Base-by-base conservation (phyloP, 2,329 filamentous ascomycete genomes). In the Sporothrix euskadiensis region DNA sequence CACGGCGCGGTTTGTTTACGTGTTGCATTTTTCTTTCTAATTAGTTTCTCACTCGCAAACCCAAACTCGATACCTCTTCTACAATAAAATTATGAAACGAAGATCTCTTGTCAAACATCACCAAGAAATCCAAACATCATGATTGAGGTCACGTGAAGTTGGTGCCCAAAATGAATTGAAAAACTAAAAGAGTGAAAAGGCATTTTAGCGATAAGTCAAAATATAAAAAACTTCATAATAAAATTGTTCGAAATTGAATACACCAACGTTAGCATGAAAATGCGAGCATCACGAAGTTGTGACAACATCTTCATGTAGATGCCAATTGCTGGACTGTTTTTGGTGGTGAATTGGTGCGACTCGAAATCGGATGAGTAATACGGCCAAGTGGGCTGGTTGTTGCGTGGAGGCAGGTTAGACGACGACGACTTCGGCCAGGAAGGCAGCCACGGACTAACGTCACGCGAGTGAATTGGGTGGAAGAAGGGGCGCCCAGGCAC, bases 401-500 rank as follows among this genome's bases (percentile, higher is more conserved):
- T 9, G 59, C 16, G 57, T 7, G 14, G 22, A 59, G 39, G 65
- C 52, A 59, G 71, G 52, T 39, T 16, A 19, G 65, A 26, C 63
- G 41, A 54, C 66, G 47, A 52, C 44, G 47, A 47, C 65, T 56
- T 3, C 41, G 57, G 47, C 26, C 57, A 66, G 75, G 44, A 76
- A 76, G 75, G 75, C 75, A 76, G 75, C 75, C 75, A 75, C 72
- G 73, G 71, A 54, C 73, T 39, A 75, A 76, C 75, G 75, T 76
- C 75, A 76, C 74, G 74, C 73, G 54, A 69, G 69, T 32, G 10
- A 49, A 41, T 59, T 61, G 63, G 22, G 39, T 22, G 30, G 12
- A 30, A 65, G 35, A 61, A 41, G 56, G 7, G 47, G 49, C 47
- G 59, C 59, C 47, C 9, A 44, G 2, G 10, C 30, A 6, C n/a